Conservation (phyloP, 2,329 filamentous ascomycete species). For the Calycina marina region DNA sequence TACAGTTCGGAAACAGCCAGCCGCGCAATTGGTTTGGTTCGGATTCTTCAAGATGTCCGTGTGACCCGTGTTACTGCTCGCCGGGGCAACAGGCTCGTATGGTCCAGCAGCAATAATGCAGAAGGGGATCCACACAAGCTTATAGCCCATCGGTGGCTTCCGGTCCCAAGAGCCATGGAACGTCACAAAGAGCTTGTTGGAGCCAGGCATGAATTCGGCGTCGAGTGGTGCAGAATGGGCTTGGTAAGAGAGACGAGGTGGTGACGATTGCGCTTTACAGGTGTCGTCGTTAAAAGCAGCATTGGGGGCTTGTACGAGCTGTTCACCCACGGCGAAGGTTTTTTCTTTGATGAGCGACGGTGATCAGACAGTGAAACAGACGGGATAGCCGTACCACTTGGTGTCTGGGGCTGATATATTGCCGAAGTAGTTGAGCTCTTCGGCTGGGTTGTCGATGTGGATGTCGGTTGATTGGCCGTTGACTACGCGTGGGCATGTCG, state of each 20-base stretch:
- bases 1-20: conserved; percentile 7
- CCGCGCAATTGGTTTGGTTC: conserved; percentile 5
- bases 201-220: conserved; percentile 8
- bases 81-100: conserved; percentile 4
- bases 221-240: conserved; percentile 12
- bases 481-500: conserved; percentile 5
- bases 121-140: conserved; percentile 9
- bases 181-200: conserved; percentile 8
- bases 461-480: conserved; percentile 6
- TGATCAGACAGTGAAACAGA: conserved; percentile 12
- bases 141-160: conserved; percentile 8
- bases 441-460: conserved; percentile 10
- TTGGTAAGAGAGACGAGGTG: conserved; percentile 9
- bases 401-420: conserved; percentile 8
- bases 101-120: conserved; percentile 6
- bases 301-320: conserved; percentile 11
- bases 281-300: conserved; percentile 8
- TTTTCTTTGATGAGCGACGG: conserved; percentile 6
- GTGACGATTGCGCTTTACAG: conserved; percentile 5
- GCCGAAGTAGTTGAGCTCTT: conserved; percentile 11
- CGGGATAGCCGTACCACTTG: conserved; percentile 11
- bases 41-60: conserved; percentile 10
- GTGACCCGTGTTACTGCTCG: conserved; percentile 5
- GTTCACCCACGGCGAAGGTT: conserved; percentile 8
- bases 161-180: conserved; percentile 12